Evolutionary conservation across 768 basidiomycete species (phyloP).

Genomic region (Macrolepiota albuminosa): DNA sequence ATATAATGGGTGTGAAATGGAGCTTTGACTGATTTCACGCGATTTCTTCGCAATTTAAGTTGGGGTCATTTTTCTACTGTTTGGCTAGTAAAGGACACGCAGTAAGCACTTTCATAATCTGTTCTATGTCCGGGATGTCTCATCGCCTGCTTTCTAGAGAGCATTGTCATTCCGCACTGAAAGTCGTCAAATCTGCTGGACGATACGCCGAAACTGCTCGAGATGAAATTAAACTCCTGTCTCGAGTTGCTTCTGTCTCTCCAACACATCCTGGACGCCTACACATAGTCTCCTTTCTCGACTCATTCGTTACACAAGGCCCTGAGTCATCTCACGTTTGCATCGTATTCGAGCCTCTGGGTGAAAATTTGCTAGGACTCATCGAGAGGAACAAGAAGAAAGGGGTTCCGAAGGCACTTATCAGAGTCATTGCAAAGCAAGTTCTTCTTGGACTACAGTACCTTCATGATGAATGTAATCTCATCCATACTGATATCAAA

Average conservation of each 20-base stretch:
- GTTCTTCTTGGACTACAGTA: conserved; percentile 86
- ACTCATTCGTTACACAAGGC: conserved; percentile 78
- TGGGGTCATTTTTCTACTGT: conserved; percentile 98
- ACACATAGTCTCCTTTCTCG: conserved; percentile 85
- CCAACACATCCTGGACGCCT: conserved; percentile 74
- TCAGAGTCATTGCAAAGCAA: conserved; percentile 84
- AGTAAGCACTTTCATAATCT: conserved; percentile 39
- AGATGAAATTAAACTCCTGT: conserved; percentile 92
- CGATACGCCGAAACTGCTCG: conserved; percentile 95
- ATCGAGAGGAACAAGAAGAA: conserved; percentile 78
- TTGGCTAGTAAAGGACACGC: conserved; percentile 79
- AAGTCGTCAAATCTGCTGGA: conserved; percentile 91
- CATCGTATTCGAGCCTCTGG: conserved; percentile 86
- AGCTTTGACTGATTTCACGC: conserved; percentile 22
- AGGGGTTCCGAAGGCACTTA: conserved; percentile 76
- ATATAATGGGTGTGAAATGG: conserved; percentile 6
- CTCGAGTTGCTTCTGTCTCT: conserved; percentile 65
- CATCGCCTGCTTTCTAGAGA: conserved; percentile 36
- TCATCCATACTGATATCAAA: conserved; percentile 92
- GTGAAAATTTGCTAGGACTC: conserved; percentile 71
- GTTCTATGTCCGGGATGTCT: conserved; percentile 3
- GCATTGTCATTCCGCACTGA: conserved; percentile 81
- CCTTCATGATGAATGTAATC: conserved; percentile 87
- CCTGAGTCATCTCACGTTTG: conserved; percentile 78
- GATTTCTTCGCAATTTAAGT: conserved; percentile 29